These are phyloP conservation scores for Cystobasidium pallidum DNA, from an alignment of 1,284 basidiomycete species.

Conservation along the genomic window DNA sequence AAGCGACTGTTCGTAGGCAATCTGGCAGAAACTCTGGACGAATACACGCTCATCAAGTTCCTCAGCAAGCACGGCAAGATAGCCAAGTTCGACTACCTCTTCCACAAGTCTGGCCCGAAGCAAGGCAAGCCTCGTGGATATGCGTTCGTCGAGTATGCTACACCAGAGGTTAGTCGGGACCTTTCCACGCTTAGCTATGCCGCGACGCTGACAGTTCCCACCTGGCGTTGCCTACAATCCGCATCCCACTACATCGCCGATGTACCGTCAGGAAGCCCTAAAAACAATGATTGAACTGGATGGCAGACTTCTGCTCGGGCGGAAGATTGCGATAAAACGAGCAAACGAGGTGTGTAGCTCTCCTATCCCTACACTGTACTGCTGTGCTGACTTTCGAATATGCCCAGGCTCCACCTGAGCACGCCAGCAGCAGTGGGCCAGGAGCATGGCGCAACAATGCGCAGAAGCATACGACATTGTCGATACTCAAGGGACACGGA, in stretches of 20 bases:
- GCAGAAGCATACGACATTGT: slow-evolving; percentile 79
- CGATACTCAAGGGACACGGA: slow-evolving; percentile 74
- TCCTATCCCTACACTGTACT: not conserved
- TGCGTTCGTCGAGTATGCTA: slow-evolving; percentile 85
- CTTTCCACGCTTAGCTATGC: not conserved
- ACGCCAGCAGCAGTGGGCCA: slow-evolving; percentile 52
- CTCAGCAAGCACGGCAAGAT: slow-evolving; percentile 91
- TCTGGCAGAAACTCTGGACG: slow-evolving; percentile 81
- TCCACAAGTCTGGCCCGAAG: slow-evolving; percentile 85
- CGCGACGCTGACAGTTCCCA: slow-evolving; percentile 6
- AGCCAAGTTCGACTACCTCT: slow-evolving; percentile 88
- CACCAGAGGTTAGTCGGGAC: slow-evolving; percentile 75
- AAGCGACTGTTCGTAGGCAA: slow-evolving; percentile 85
- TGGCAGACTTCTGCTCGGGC: slow-evolving; percentile 79
- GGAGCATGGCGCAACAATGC: slow-evolving; percentile 58
- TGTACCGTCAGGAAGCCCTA: slow-evolving; percentile 71
- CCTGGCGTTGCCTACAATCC: slow-evolving; percentile 17
- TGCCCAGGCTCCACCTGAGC: slow-evolving; percentile 54
- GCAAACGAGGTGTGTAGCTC: slow-evolving; percentile 62
- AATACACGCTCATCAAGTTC: slow-evolving; percentile 85
- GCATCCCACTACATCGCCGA: slow-evolving; percentile 24
- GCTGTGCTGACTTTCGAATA: slow-evolving; percentile 13
- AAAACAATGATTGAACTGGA: slow-evolving; percentile 76
- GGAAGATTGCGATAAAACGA: slow-evolving; percentile 83
- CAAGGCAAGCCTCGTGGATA: slow-evolving; percentile 94